phyloP scores from a whole-genome alignment of 1,284 basidiomycete genomes.

The Testicularia cyperi region DNA sequence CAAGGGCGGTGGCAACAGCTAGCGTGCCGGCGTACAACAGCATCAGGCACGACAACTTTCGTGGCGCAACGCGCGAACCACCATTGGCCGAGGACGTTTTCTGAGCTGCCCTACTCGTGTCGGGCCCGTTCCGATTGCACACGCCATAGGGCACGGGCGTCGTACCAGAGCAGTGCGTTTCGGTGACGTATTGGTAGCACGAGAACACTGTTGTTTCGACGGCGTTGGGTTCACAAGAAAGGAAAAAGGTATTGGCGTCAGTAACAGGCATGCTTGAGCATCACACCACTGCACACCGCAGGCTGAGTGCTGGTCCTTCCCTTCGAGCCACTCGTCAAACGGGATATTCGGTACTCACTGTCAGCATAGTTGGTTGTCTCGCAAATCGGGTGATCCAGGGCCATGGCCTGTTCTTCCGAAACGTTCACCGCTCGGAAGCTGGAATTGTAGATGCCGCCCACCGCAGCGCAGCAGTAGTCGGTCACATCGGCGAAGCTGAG shows the following conservation, averaged over 20 bases:
- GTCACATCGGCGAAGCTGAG: conserved; percentile 43
- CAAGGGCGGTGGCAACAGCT: too few species aligned
- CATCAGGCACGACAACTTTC: too few species aligned
- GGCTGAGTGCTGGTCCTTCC: too few species aligned
- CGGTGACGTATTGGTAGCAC: conserved; percentile 41
- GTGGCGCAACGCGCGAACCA: too few species aligned
- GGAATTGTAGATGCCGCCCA: conserved; percentile 36
- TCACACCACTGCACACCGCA: too few species aligned
- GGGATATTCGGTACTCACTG: conserved; percentile 20
- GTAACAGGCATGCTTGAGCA: too few species aligned
- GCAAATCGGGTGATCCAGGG: conserved; percentile 35
- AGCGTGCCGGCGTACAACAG: too few species aligned
- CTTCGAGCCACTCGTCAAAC: too few species aligned
- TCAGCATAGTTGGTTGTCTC: conserved; percentile 38
- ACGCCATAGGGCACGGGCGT: conserved; percentile 36
- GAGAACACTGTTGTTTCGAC: too few species aligned
- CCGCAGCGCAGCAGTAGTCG: conserved; percentile 47
- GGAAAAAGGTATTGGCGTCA: background rate
- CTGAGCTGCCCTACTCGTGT: conserved; percentile 21
- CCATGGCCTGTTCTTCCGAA: conserved; percentile 16
- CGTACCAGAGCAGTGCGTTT: conserved; percentile 29
- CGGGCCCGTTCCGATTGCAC: conserved; percentile 26
- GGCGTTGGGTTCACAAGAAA: too few species aligned
- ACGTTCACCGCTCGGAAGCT: conserved; percentile 20
- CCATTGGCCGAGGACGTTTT: conserved; percentile 4